Evolutionary conservation across 768 basidiomycete genomes (phyloP).

Genomic region (Agrocybe pediades): DNA sequence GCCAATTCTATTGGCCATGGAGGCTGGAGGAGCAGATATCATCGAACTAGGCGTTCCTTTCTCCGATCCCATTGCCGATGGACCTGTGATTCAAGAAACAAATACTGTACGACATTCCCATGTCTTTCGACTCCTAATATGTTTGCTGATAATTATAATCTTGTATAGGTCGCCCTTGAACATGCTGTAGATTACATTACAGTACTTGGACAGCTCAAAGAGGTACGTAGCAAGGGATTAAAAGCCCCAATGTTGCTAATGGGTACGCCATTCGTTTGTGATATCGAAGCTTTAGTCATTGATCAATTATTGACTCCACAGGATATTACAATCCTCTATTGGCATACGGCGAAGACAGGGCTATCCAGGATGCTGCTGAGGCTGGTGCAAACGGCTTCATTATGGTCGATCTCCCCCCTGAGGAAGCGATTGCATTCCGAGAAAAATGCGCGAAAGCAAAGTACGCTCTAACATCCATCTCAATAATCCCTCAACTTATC

Average conservation of each 20-base stretch:
- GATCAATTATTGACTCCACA: slow-evolving; percentile 30
- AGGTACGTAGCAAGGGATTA: slow-evolving; percentile 82
- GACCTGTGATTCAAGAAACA: slow-evolving; percentile 88
- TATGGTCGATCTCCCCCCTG: slow-evolving; percentile 96
- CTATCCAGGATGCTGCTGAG: slow-evolving; percentile 84
- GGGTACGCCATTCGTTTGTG: slow-evolving; percentile 69
- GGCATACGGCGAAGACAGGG: slow-evolving; percentile 93
- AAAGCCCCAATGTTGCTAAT: slow-evolving; percentile 89
- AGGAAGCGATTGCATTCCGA: slow-evolving; percentile 91
- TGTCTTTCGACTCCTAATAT: slow-evolving; percentile 4
- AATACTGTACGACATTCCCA: slow-evolving; percentile 73
- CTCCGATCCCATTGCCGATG: slow-evolving; percentile 96
- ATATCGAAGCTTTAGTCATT: background rate
- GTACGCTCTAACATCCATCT: slow-evolving; percentile 47
- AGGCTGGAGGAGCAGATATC: slow-evolving; percentile 90
- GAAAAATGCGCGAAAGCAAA: slow-evolving; percentile 79
- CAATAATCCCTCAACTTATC: background rate
- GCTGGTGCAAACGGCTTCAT: slow-evolving; percentile 98
- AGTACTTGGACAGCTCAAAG: slow-evolving; percentile 72
- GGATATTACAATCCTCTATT: slow-evolving; percentile 98
- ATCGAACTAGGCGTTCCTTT: slow-evolving; percentile 96
- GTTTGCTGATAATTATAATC: background rate
- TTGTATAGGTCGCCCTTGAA: slow-evolving; percentile 74
- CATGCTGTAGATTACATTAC: slow-evolving; percentile 77
- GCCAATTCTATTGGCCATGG: slow-evolving; percentile 87